Evolutionary conservation across 495 filamentous ascomycete genomes (phyloP), one percentile per base, ranked within the genome.

Genomic region (Neurospora sp.): DNA sequence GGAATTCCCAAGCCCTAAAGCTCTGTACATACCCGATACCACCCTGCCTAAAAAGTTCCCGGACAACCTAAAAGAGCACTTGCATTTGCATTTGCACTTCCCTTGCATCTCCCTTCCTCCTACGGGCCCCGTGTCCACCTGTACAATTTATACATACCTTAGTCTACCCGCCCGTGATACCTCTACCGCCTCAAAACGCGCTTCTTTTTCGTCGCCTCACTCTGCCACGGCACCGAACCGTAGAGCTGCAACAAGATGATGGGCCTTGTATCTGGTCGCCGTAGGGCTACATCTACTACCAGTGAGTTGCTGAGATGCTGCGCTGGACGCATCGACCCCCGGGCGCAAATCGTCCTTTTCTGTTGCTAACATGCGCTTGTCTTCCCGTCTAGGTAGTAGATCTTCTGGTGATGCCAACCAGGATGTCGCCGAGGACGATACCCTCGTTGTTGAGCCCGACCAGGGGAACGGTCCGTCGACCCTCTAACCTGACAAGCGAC

Each of bases 401-500:
- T 85, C 85, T 45, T 88, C 85, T 14, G 78, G 75, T 61, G 86
- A 81, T 40, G 79, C 73, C 40, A 78, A 77, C 27, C 75, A 74
- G 31, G 80, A 82, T 10, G 20, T 39, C 2, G 83, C 78, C 69
- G 89, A 96, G 68, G 93, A 96, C 80, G 94, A 96, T 79, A 91
- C 88, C 69, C 83, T 82, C 53, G 83, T 92, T 45, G 90, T 95
- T 71, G 92, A 94, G 81, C 85, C 91, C 40, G 91, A 92, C 37
- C 89, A 92, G 82, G 90, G 90, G 75, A 92, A 89, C 81, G 88
- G 89, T 91, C 41, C 76, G 88, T 84, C 40, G 73, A 22, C 53
- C 72, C 18, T 42, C 70, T 70, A 35, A 40, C 6, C 59, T 14
- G 22, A 20, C 41, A 40, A 20, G 27, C 53, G 37, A 22, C 53